These are phyloP conservation scores for Sporothrix globosa DNA, from an alignment of 2,329 filamentous ascomycete species.

Conservation along the genomic window DNA sequence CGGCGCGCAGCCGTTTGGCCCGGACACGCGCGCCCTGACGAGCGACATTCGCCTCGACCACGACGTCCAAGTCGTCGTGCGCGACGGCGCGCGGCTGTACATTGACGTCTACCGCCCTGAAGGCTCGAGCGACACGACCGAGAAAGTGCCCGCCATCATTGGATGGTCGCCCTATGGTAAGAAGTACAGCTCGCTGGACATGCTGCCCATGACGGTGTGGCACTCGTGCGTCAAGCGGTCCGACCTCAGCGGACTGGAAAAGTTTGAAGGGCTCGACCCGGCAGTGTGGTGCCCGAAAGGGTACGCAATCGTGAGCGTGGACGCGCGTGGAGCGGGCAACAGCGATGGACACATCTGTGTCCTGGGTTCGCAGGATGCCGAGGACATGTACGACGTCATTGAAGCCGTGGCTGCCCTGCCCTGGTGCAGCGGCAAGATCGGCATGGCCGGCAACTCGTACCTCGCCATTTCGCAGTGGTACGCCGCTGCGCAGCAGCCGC, in stretches of 20 bases:
- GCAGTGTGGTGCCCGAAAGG: neutral
- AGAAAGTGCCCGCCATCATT: neutral
- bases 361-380: neutral
- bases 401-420: neutral
- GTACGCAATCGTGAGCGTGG: neutral
- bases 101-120: neutral
- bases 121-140: neutral
- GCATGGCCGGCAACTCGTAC: constrained; percentile 11
- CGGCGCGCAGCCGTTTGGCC: constrained; percentile 3
- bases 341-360: neutral
- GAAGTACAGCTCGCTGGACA: constrained; percentile 3
- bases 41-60: neutral
- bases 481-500: neutral
- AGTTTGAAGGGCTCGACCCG: neutral
- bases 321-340: neutral
- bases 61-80: neutral
- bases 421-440: constrained; percentile 1
- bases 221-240: constrained; percentile 4
- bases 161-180: constrained; percentile 6
- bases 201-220: constrained; percentile 18
- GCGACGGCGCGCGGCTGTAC: neutral
- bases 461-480: constrained; percentile 4
- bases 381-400: neutral
- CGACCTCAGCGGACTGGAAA: neutral
- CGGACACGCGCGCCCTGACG: neutral